Percentiles rank a stretch among this genome's conserved stretches.
These are phyloP conservation scores for Fusarium chaquense DNA, from an alignment of 2,329 filamentous ascomycete genomes.

Conservation along the genomic window DNA sequence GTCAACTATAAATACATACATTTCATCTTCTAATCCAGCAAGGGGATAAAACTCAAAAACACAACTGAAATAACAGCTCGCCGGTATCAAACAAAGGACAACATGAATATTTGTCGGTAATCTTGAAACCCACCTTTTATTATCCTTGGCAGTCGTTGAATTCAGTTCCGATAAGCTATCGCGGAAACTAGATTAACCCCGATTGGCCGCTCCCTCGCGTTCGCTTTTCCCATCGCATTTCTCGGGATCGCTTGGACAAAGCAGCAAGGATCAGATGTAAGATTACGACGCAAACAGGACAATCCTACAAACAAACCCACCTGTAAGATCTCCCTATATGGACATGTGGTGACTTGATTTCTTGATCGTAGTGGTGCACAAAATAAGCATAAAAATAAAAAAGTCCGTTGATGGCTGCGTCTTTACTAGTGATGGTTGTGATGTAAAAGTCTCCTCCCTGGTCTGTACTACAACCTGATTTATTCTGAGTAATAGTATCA, in stretches of 20 bases:
- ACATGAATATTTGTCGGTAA: not conserved
- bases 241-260: not conserved
- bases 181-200: not conserved
- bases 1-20: too few relatives aligned
- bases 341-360: not conserved
- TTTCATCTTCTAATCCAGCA: too few relatives aligned
- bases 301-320: not conserved
- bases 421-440: not conserved
- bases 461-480: not conserved
- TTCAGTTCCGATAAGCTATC: not conserved
- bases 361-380: not conserved
- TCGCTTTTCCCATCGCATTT: not conserved
- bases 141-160: not conserved
- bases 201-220: conserved; percentile 5
- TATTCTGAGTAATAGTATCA: not conserved
- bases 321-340: not conserved
- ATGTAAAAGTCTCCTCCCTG: not conserved
- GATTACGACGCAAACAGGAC: not conserved
- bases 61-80: too few relatives aligned
- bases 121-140: not conserved
- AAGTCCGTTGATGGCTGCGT: not conserved
- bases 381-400: not conserved
- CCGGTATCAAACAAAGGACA: too few relatives aligned
- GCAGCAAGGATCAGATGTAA: not conserved
- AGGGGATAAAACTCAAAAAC: too few relatives aligned